These are phyloP conservation scores for Cucurbitaria berberidis DNA, from an alignment of 2,329 filamentous ascomycete species.

Conservation along the genomic window DNA sequence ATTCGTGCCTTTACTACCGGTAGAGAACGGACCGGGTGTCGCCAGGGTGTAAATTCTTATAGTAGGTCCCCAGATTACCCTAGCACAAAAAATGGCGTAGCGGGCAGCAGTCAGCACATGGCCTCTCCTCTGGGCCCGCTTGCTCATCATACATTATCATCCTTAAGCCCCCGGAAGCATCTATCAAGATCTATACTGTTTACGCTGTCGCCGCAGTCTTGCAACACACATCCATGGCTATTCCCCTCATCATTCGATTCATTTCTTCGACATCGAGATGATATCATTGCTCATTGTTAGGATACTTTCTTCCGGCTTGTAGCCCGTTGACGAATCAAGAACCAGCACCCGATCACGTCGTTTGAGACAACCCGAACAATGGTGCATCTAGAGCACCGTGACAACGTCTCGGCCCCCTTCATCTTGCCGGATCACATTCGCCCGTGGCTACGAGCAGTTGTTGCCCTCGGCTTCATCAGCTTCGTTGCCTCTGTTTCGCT, in stretches of 20 bases:
- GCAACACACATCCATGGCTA: conserved; percentile 1
- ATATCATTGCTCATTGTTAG: conserved; percentile 11
- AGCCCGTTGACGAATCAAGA: conserved; percentile 6
- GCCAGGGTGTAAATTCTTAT: conserved; percentile 11
- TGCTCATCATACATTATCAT: conserved; percentile 33
- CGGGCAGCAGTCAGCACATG: conserved; percentile 14
- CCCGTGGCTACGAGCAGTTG: conserved; percentile 55
- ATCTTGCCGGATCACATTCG: conserved; percentile 43
- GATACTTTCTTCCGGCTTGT: conserved; percentile 19
- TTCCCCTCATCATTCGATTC: not conserved
- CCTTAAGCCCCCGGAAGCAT: conserved; percentile 14
- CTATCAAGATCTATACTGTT: conserved; percentile 8
- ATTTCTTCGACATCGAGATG: conserved; percentile 25
- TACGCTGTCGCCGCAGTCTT: conserved; percentile 10
- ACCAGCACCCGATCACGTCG: not conserved
- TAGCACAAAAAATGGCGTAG: conserved; percentile 8
- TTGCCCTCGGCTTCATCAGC: conserved; percentile 55
- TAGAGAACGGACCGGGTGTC: conserved; percentile 3
- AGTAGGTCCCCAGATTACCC: conserved; percentile 19
- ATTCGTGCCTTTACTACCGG: conserved; percentile 9
- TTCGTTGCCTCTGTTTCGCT: conserved; percentile 53
- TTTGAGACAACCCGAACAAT: conserved; percentile 18
- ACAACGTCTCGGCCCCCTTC: conserved; percentile 38
- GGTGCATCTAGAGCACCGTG: conserved; percentile 26
- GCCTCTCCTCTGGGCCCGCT: conserved; percentile 5